Conservation (phyloP, 1,284 basidiomycete genomes). For the Macrocystidia cucumis region DNA sequence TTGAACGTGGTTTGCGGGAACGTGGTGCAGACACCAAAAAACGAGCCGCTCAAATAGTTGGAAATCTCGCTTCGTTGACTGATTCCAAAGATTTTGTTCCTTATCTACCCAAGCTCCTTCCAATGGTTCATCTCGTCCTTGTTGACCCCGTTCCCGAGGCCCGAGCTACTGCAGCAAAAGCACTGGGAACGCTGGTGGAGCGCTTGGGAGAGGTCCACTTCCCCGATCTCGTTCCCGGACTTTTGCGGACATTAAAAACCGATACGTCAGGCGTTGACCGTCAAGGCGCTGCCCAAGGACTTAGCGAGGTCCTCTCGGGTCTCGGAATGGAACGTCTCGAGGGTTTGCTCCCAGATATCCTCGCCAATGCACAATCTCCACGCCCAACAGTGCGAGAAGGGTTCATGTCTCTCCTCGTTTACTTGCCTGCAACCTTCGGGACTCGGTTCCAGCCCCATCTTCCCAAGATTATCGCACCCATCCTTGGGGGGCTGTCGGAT, state of each 20-base stretch:
- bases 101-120: slow-evolving; percentile 84
- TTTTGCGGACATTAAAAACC: slow-evolving; percentile 86
- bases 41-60: slow-evolving; percentile 95
- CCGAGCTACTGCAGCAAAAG: slow-evolving; percentile 94
- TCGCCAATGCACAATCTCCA: slow-evolving; percentile 86
- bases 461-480: slow-evolving; percentile 90
- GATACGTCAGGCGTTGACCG: slow-evolving; percentile 95
- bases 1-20: slow-evolving; percentile 90
- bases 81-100: slow-evolving; percentile 98
- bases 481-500: slow-evolving; percentile 90
- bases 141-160: slow-evolving; percentile 97
- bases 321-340: slow-evolving; percentile 97
- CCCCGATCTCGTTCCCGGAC: slow-evolving; percentile 90
- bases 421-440: slow-evolving; percentile 94
- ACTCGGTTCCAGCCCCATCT: slow-evolving; percentile 94
- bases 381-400: slow-evolving; percentile 94
- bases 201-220: slow-evolving; percentile 94
- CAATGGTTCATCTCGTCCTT: slow-evolving; percentile 88
- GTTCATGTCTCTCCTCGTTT: slow-evolving; percentile 97
- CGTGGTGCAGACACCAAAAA: slow-evolving; percentile 92
- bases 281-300: slow-evolving; percentile 96
- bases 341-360: slow-evolving; percentile 90
- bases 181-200: slow-evolving; percentile 95
- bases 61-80: slow-evolving; percentile 91
- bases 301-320: slow-evolving; percentile 93